Percentiles rank a stretch among this genome's conserved stretches.
phyloP scores from a whole-genome alignment of 495 filamentous ascomycete genomes.

The Cryomyces minteri region DNA sequence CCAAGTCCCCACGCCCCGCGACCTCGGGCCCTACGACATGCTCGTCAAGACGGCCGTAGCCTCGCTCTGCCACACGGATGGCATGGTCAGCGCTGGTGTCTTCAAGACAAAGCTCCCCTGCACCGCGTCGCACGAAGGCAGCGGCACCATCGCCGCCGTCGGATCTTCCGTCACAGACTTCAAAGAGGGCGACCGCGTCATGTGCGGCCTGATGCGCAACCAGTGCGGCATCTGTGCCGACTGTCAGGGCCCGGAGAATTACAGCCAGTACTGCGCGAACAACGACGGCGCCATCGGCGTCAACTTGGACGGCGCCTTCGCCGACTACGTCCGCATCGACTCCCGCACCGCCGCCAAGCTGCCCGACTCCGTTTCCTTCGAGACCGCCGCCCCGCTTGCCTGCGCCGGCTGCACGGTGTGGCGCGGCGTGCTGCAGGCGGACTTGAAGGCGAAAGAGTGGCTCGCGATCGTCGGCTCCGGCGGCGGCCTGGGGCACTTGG shows the following conservation, averaged over 20 bases:
- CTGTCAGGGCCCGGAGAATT: slow-evolving; percentile 24
- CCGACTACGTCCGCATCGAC: slow-evolving; percentile 33
- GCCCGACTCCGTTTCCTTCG: slow-evolving; percentile 28
- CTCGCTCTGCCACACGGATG: slow-evolving; percentile 42
- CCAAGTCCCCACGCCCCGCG: slow-evolving; percentile 27
- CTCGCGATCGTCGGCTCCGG: slow-evolving; percentile 34
- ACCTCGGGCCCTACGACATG: slow-evolving; percentile 28
- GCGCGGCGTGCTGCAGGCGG: slow-evolving; percentile 27
- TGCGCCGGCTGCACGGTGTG: slow-evolving; percentile 39
- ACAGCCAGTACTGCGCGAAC: slow-evolving; percentile 30
- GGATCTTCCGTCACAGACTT: slow-evolving; percentile 27
- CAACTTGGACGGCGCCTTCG: slow-evolving; percentile 29
- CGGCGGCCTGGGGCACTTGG: slow-evolving; percentile 39
- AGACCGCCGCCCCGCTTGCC: slow-evolving; percentile 33
- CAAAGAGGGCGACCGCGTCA: slow-evolving; percentile 28
- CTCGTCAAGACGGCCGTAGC: slow-evolving; percentile 39
- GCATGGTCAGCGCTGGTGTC: slow-evolving; percentile 28
- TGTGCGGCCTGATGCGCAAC: slow-evolving; percentile 28
- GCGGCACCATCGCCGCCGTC: slow-evolving; percentile 32
- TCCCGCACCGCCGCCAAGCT: slow-evolving; percentile 22
- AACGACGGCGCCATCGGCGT: slow-evolving; percentile 24
- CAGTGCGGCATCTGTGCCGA: slow-evolving; percentile 30
- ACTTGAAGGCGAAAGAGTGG: slow-evolving; percentile 27
- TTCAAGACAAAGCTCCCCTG: slow-evolving; percentile 26
- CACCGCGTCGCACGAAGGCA: slow-evolving; percentile 39